Evolutionary conservation across 306 rosid genomes (phyloP), one percentile per base, ranked within the genome.

Genomic region (Quercus agrifolia): DNA sequence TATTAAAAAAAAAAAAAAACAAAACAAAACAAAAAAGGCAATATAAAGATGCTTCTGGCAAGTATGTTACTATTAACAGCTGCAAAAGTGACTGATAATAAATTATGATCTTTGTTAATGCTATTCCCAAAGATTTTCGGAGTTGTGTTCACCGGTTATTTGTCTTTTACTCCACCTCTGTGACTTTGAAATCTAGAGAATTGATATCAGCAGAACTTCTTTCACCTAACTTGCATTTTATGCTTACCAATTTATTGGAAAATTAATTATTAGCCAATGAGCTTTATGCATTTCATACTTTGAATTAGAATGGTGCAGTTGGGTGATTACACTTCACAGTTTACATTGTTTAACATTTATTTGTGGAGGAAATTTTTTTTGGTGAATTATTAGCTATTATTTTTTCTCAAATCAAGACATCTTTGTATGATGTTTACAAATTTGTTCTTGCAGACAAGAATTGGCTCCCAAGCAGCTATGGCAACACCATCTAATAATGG

Each of bases 371-470:
- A 17, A 10, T 6, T 56, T 19, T 17, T 41, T 7, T 5, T 2
- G 30, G 11, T 28, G 41, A 31, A 64, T 64, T 64, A 64, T 30
- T 18, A 64, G n/a, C 9, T 30, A 28, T 49, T 15, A 15, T 54
- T 20, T 49, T 62, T 51, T 3, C 35, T 15, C 56, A 19, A 30
- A 18, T 17, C 15, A 70, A 54, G 7, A 27, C 28, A 28, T 17
- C 20, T 55, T 77, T 80, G 33, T 68, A 18, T 77, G 55, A 62
- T 82, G 55, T 70, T 77, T 19, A 49, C 30, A 20, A 28, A 6
- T 61, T 83, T 64, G 73, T 57, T 83, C 66, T 21, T 38, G 76
- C 85, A 89, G 94, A 74, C 62, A 10, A 79, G 81, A 27, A 75
- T 12, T 38, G 62, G 77, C 70, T 68, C 75, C 77, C 84, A 51